A percentile compares a stretch with the other conserved stretches of the same genome.
These are phyloP conservation scores for Coccomyxa subellipsoidea DNA, from an alignment of 163 green algal genomes.

Conservation along the genomic window DNA sequence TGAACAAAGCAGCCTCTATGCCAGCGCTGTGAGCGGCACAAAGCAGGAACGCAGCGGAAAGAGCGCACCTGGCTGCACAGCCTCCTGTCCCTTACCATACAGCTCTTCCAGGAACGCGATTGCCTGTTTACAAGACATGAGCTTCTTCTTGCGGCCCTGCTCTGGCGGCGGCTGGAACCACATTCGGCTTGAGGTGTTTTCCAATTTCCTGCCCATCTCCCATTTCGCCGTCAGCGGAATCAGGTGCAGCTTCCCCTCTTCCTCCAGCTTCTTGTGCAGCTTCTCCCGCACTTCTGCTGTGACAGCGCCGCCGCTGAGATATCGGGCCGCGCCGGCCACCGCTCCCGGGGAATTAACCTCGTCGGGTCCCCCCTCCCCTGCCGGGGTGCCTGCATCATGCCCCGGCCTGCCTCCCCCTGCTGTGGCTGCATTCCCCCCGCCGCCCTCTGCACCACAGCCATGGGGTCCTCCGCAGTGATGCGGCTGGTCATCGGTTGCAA, in stretches of 20 bases:
- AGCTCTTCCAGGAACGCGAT: neutral
- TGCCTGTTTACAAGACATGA: neutral
- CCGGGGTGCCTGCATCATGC: neutral
- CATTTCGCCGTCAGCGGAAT: neutral
- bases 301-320: neutral
- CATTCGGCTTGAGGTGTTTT: neutral
- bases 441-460: neutral
- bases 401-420: neutral
- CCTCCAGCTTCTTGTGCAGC: neutral
- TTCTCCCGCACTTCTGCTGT: neutral
- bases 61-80: no score
- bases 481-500: neutral
- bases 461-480: neutral
- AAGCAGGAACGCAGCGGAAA: no score
- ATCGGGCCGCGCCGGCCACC: neutral
- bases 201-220: neutral
- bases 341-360: neutral
- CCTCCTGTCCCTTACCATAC: neutral
- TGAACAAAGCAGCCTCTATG: no score
- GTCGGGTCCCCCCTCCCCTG: neutral
- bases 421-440: neutral
- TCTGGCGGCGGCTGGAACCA: neutral
- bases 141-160: neutral
- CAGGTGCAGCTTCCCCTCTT: neutral
- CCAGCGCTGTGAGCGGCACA: no score